Percentiles rank a stretch among this genome's conserved stretches.
Evolutionary conservation across 768 basidiomycete genomes (phyloP).

Genomic region (Heimioporus sp.): DNA sequence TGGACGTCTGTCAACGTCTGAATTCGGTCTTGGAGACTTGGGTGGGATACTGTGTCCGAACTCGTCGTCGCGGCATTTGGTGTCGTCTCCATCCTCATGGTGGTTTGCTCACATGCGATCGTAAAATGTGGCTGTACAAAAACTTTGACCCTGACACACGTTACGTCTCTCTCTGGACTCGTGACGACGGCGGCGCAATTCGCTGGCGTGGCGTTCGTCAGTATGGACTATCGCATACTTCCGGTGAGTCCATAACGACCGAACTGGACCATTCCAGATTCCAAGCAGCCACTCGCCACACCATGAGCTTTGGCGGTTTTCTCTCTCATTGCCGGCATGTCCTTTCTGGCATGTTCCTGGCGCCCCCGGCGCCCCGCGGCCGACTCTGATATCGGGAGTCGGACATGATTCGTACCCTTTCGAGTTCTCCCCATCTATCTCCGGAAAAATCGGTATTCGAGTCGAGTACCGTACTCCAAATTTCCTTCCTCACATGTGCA

Average conservation of each 20-base stretch:
- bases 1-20: constrained; percentile 47
- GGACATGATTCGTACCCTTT: too few species aligned
- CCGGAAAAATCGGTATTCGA: too few species aligned
- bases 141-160: not conserved
- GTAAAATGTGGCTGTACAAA: constrained; percentile 17
- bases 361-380: too few species aligned
- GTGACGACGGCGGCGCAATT: constrained; percentile 4
- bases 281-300: constrained; percentile 6
- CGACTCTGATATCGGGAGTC: too few species aligned
- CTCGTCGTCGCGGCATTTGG: not conserved
- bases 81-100: not conserved
- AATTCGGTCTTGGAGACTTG: constrained; percentile 42
- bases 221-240: not conserved
- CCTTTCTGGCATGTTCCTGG: not conserved
- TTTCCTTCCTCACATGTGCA: not conserved
- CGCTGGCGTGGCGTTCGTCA: constrained; percentile 11
- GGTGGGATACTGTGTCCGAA: constrained; percentile 1
- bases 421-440: too few species aligned
- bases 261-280: not conserved
- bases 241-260: not conserved
- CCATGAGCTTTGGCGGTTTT: not conserved
- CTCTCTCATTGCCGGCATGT: too few species aligned
- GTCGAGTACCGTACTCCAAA: too few species aligned
- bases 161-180: not conserved
- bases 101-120: not conserved